Evolutionary conservation across 2,329 filamentous ascomycete genomes (phyloP).

Genomic region (Colletotrichum australisinense): DNA sequence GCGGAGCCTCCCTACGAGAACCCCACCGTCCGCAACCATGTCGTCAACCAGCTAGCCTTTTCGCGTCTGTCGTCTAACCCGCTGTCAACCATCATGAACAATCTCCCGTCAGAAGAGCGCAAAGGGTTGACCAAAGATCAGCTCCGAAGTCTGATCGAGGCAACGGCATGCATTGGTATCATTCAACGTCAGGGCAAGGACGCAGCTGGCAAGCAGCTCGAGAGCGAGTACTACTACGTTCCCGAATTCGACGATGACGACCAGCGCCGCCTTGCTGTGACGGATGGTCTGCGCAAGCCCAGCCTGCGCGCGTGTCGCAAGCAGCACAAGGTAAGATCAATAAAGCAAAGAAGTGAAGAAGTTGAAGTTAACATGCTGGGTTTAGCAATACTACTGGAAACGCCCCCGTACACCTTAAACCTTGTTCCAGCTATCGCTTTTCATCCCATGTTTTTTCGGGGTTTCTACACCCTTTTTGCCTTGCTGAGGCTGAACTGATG

Average conservation of each 20-base stretch:
- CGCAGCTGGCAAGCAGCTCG: slow-evolving; percentile 90
- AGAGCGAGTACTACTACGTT: slow-evolving; percentile 98
- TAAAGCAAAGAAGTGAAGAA: not conserved
- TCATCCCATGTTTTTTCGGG: not conserved
- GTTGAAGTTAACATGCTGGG: slow-evolving; percentile 35
- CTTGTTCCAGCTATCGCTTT: not conserved
- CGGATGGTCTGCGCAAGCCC: slow-evolving; percentile 87
- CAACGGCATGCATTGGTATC: slow-evolving; percentile 84
- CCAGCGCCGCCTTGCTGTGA: slow-evolving; percentile 82
- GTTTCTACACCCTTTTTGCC: slow-evolving; percentile 1
- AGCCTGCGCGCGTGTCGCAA: slow-evolving; percentile 91
- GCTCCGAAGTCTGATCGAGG: slow-evolving; percentile 78
- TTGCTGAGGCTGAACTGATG: slow-evolving; percentile 20
- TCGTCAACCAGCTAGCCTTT: slow-evolving; percentile 95
- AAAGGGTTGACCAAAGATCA: slow-evolving; percentile 69
- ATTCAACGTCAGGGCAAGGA: slow-evolving; percentile 94
- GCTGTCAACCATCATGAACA: slow-evolving; percentile 87
- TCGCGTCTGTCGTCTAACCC: slow-evolving; percentile 93
- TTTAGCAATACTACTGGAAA: slow-evolving; percentile 78
- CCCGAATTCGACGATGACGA: slow-evolving; percentile 87
- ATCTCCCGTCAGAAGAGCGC: slow-evolving; percentile 78
- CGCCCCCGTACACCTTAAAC: slow-evolving; percentile 67
- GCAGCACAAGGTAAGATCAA: slow-evolving; percentile 87
- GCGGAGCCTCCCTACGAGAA: slow-evolving; percentile 39
- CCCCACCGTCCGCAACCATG: slow-evolving; percentile 77